Evolutionary conservation across 495 filamentous ascomycete genomes (phyloP).

Genomic region (Talaromyces wortmannii): DNA sequence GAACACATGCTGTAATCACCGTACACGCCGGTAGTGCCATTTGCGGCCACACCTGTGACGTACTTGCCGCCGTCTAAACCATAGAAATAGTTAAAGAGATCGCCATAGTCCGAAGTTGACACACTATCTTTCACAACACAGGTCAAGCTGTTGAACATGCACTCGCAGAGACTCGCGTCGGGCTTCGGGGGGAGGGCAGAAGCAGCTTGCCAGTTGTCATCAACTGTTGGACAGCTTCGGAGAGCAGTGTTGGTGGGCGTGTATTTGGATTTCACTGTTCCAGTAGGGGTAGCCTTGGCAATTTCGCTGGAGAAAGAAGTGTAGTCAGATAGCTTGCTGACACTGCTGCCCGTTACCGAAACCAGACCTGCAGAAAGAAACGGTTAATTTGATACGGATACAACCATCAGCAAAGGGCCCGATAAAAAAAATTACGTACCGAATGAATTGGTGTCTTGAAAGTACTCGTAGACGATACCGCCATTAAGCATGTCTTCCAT

Average conservation of each 20-base stretch:
- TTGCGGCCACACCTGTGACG: slow-evolving; percentile 54
- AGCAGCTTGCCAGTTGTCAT: slow-evolving; percentile 60
- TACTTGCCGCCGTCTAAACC: slow-evolving; percentile 49
- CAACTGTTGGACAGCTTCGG: slow-evolving; percentile 61
- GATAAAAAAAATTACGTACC: slow-evolving; percentile 43
- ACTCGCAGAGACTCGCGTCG: slow-evolving; percentile 66
- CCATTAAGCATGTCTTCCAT: slow-evolving; percentile 88
- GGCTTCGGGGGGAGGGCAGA: slow-evolving; percentile 72
- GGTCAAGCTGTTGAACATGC: slow-evolving; percentile 65
- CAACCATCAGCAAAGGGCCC: not conserved
- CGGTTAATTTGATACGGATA: slow-evolving; percentile 1
- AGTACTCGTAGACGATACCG: slow-evolving; percentile 97
- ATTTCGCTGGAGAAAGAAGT: slow-evolving; percentile 65
- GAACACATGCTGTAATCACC: slow-evolving; percentile 90
- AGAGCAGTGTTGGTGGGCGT: slow-evolving; percentile 70
- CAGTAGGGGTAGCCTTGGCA: slow-evolving; percentile 57
- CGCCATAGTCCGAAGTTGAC: slow-evolving; percentile 43
- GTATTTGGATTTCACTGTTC: slow-evolving; percentile 60
- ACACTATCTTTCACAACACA: slow-evolving; percentile 58
- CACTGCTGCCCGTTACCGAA: slow-evolving; percentile 48
- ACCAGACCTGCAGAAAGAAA: slow-evolving; percentile 51
- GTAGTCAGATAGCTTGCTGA: slow-evolving; percentile 66
- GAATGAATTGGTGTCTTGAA: slow-evolving; percentile 84
- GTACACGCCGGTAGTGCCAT: slow-evolving; percentile 68
- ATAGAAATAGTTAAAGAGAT: slow-evolving; percentile 73